Evolutionary conservation across 1,284 basidiomycete genomes (phyloP), one percentile per base, ranked within the genome.

Genomic region (Wolfiporia cocos): DNA sequence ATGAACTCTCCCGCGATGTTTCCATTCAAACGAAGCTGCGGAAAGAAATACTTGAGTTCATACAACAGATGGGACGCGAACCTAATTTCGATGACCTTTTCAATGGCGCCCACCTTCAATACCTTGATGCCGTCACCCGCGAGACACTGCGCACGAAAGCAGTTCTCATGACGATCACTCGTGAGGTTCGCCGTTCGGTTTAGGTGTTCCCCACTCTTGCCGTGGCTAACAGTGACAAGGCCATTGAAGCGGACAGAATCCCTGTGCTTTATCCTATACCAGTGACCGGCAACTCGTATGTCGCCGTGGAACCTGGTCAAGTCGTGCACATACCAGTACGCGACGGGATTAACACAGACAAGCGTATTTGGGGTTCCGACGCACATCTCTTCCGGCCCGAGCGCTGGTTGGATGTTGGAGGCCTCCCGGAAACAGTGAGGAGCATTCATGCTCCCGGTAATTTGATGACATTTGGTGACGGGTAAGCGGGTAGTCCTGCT

Each of bases 81-180:
- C 48, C 55, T 2, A 48, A 54, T 3, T 59, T 55, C 42, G 56
- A 59, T 42, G 26, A 43, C 11, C 51, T 59, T 21, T 48, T 50
- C 37, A 35, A 37, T 22, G 22, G 7, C 12, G 22, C 33, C 10
- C 20, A 32, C 3, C 50, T 63, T 3, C 44, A 73, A 0, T 83
- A 76, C 54, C 67, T 86, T 11, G 76, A 84, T 47, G 74, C 77
- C 0, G 69, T 86, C 46, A 43, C 50, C 15, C 51, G 53, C 41
- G 63, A 65, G 42, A 64, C 66, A 2, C 56, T 73, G 7, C 64
- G 71, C 5, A 43, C 70, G 21, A 35, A 42, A 34, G 40, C 40
- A 3, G 33, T 36, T 22, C 24, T 42, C 4, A 17, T 29, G 37
- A 57, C 29, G 51, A 56, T 55, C 20, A 33, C 47, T 50, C 39